Conservation (phyloP, 2,329 filamentous ascomycete genomes). For the Cryoendolithus antarcticus region DNA sequence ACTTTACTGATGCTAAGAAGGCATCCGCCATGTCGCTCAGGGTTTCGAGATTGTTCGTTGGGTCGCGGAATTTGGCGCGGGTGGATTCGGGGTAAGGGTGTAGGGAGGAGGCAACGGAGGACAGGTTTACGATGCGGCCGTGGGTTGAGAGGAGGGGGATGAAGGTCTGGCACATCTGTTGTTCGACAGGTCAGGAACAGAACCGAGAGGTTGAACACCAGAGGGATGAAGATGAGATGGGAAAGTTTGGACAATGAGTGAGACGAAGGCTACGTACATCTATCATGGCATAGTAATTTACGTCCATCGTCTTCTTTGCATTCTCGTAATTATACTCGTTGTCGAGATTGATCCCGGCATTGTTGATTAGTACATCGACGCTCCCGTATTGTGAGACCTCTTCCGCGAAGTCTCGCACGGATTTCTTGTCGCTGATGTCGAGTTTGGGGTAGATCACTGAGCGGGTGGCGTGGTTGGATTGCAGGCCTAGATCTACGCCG, state of each 20-base stretch:
- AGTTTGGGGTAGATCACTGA: conserved; percentile 19
- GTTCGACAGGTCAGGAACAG: neutral
- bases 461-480: conserved; percentile 5
- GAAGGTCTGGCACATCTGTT: conserved; percentile 22
- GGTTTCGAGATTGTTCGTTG: conserved; percentile 11
- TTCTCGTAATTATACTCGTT: conserved; percentile 15
- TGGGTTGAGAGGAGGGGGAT: conserved; percentile 16
- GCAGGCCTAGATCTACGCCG: conserved; percentile 18
- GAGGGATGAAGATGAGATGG: neutral
- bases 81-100: conserved; percentile 18
- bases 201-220: neutral
- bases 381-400: conserved; percentile 14
- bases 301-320: conserved; percentile 21
- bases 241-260: neutral
- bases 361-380: conserved; percentile 26
- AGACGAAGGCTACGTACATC: conserved; percentile 13
- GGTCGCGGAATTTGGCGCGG: conserved; percentile 15
- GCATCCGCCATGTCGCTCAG: conserved; percentile 21
- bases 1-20: conserved; percentile 3
- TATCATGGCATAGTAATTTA: conserved; percentile 25
- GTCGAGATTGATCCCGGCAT: conserved; percentile 24
- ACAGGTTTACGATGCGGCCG: conserved; percentile 26
- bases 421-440: conserved; percentile 18
- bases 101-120: conserved; percentile 20
- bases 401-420: conserved; percentile 18